Evolutionary conservation across 1,284 basidiomycete genomes (phyloP).

Genomic region (Apiotrichum sp.): DNA sequence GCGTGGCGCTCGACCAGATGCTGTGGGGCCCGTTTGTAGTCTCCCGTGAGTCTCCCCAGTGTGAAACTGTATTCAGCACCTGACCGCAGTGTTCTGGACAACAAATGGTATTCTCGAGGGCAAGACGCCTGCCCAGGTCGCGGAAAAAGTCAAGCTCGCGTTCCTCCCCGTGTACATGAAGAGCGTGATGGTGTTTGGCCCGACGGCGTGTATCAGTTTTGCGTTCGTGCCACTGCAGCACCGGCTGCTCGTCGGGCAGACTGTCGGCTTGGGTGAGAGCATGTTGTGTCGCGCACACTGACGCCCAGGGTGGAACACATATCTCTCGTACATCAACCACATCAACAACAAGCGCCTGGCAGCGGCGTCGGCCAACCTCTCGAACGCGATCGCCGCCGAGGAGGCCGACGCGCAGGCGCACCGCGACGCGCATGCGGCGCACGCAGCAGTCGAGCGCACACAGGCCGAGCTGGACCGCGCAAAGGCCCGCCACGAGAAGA

Average conservation of each 20-base stretch:
- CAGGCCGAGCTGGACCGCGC: constrained; percentile 3
- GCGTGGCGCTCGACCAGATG: constrained; percentile 13
- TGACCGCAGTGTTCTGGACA: constrained; percentile 29
- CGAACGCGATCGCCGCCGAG: constrained; percentile 12
- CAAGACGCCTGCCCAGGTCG: constrained; percentile 30
- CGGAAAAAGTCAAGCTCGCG: constrained; percentile 33
- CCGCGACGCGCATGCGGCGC: neutral
- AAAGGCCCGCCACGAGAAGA: constrained; percentile 10
- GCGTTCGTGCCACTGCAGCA: constrained; percentile 68
- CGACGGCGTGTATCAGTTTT: constrained; percentile 76
- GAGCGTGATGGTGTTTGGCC: constrained; percentile 60
- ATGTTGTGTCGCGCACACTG: neutral
- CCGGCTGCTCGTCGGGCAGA: constrained; percentile 68
- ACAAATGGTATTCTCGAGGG: constrained; percentile 42
- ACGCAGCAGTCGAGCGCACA: neutral
- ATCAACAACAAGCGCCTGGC: constrained; percentile 29
- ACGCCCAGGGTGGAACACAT: constrained; percentile 55
- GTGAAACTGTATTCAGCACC: neutral
- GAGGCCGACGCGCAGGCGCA: neutral
- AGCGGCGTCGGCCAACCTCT: constrained; percentile 13
- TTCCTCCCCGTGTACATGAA: constrained; percentile 37
- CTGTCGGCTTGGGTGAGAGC: constrained; percentile 65
- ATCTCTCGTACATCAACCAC: constrained; percentile 36
- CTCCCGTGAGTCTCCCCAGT: constrained; percentile 2
- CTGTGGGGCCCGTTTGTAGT: constrained; percentile 20